Percentiles rank a stretch among this genome's conserved stretches.
Evolutionary conservation across 139 green algal genomes (phyloP).

Genomic region (Penium margaritaceum): DNA sequence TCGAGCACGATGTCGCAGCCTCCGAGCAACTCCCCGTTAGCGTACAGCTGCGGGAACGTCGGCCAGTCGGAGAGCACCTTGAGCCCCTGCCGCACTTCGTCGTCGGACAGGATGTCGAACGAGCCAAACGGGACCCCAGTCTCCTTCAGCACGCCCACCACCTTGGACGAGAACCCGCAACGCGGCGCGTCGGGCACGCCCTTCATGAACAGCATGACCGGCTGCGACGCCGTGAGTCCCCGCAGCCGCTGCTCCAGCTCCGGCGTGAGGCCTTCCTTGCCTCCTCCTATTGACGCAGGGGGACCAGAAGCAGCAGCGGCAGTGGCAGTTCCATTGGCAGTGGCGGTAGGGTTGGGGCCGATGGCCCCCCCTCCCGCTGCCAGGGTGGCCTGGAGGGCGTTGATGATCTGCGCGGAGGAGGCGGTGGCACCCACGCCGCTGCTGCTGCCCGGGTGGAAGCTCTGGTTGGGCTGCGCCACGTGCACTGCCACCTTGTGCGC

Average conservation of each 20-base stretch:
- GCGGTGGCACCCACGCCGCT: too few species aligned
- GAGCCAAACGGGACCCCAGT: conserved; percentile 53
- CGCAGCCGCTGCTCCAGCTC: conserved; percentile 3
- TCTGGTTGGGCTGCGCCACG: too few species aligned
- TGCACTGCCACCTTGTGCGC: too few species aligned
- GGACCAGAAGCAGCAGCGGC: too few species aligned
- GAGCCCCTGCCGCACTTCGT: conserved; percentile 77
- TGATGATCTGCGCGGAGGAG: too few species aligned
- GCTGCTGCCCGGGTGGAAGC: too few species aligned
- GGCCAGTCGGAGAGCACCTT: conserved; percentile 68
- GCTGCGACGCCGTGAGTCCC: conserved; percentile 45
- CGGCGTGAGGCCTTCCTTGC: too few species aligned
- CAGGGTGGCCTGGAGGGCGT: too few species aligned
- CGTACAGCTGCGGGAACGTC: conserved; percentile 89
- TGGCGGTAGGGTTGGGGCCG: too few species aligned
- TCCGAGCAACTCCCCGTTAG: conserved; percentile 85
- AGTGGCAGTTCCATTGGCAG: too few species aligned
- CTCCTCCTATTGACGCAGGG: too few species aligned
- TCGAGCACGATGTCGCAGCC: conserved; percentile 94
- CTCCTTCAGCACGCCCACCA: conserved; percentile 57
- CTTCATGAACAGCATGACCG: conserved; percentile 95
- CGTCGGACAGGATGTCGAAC: conserved; percentile 88
- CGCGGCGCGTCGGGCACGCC: conserved; percentile 63
- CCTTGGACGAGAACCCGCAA: conserved; percentile 88
- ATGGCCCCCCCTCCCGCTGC: too few species aligned